Evolutionary conservation across 257 asterid genomes (phyloP), one percentile per base, ranked within the genome.

Genomic region (Capsicum chinense): DNA sequence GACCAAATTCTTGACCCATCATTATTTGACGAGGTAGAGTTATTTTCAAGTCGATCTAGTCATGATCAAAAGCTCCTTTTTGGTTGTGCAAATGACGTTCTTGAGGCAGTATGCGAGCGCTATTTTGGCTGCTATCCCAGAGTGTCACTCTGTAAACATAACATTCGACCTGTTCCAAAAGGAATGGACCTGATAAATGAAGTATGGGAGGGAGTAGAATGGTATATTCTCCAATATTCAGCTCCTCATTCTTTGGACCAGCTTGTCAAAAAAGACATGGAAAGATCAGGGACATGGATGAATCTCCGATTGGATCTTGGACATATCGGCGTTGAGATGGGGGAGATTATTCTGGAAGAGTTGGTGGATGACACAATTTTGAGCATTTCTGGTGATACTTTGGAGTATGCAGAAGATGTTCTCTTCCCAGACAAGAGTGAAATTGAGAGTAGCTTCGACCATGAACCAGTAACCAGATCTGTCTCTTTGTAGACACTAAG

Each of bases 11-110:
- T 97, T 2, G 99, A 94, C 85, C 85, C 92, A 1, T 85, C 94
- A 4, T 85, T 95, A 87, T 97, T 92, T 85, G 97, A 92, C 60
- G 99, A 97, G 90, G 99, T 97, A 12, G 97, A 93, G 90, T 85
- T 93, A 85, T 97, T 97, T 81, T 93, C 99, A 9, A 92, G 94
- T 81, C 90, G 91, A 21, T 89, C 98, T 64, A 90, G 56, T 33
- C 80, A 90, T 57, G 98, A 92, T 85, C 99, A 95, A 87, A 95
- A 89, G 81, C 90, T 95, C 88, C 97, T 97, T 81, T 97, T 97
- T 66, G 97, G 95, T 86, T 94, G 93, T 83, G 90, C 95, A 56
- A 93, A 93, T 67, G 96, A 91, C 83, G 93, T 93, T 79, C 88
- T 97, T 56, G 87, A 88, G 87, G 93, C 91, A 87, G 90, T 90